Base-by-base conservation (phyloP, 2,329 filamentous ascomycete genomes). In the Trichophyton benhamiae region DNA sequence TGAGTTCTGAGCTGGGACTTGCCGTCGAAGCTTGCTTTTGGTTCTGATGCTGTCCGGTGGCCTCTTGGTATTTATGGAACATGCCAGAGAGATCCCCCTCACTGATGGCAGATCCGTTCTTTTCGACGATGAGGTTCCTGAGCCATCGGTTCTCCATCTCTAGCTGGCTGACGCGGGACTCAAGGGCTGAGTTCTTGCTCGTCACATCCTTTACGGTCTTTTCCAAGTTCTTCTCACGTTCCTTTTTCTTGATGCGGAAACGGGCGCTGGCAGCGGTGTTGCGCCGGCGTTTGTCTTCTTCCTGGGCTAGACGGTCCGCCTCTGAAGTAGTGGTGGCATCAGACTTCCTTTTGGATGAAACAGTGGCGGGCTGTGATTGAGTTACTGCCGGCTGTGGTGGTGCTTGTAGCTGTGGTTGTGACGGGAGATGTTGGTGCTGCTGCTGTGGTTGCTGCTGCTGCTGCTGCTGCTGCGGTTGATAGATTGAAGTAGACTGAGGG, bases 241-340 rank as follows among this genome's bases (percentile, higher is more conserved):
- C 89, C 83, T 95, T 95, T 86, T 95, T 95, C 84, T 95, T 95
- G 72, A 94, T 85, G 63, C 90, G 87, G 81, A 95, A 95, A 58
- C 90, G 87, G 17, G 90, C 90, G 66, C 87, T 91, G 61, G 90
- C 90, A 36, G 90, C 90, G 1, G 91, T 95, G 77, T 95, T 95
- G 65, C 90, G 85, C 63, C 89, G 85, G 58, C 90, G 87, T 78
- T 95, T 95, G 73, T 95, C 90, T 75, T 95, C 90, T 74, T 95
- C 90, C 22, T 89, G 89, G 11, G 87, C 87, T 4, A 85, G 67
- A 44, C 88, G 86, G 11, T 87, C 86, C 44, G 83, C 79, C 65
- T 91, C 82, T 53, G 80, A 75, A n/a, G 22, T 25, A 61, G 69
- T 71, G 1, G 57, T 15, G 3, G 59, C n/a, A 5, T 65, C 65